These are phyloP conservation scores for Ulota crispa DNA, from an alignment of 225 moss, liverwort and hornwort species.

Conservation along the genomic window DNA sequence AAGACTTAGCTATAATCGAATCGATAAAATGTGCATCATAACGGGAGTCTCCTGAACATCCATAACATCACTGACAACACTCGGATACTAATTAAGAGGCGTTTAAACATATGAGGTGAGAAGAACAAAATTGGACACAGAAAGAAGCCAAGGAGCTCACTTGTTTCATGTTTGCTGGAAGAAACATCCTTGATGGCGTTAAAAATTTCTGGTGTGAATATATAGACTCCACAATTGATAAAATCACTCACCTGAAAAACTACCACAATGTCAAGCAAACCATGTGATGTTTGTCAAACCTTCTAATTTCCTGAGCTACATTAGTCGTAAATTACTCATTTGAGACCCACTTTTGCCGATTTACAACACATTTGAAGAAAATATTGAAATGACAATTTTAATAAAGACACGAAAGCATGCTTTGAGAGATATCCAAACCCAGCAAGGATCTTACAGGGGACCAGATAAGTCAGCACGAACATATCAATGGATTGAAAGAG, in stretches of 20 bases:
- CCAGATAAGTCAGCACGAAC: neutral
- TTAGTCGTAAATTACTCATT: slow-evolving; percentile 10
- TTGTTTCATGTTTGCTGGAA: slow-evolving; percentile 66
- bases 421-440: neutral
- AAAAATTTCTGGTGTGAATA: slow-evolving; percentile 94
- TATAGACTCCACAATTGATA: slow-evolving; percentile 98
- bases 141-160: slow-evolving; percentile 49
- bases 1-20: neutral
- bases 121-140: neutral
- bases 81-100: neutral
- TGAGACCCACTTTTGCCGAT: neutral
- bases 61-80: neutral
- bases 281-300: slow-evolving; percentile 11
- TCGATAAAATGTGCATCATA: neutral
- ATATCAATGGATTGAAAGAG: neutral
- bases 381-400: neutral
- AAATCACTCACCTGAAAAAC: slow-evolving; percentile 84
- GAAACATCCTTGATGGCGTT: slow-evolving; percentile 76
- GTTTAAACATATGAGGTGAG: slow-evolving; percentile 1
- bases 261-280: slow-evolving; percentile 40
- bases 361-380: neutral
- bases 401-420: neutral
- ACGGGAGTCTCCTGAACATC: neutral
- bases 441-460: neutral
- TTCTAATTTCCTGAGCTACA: slow-evolving; percentile 9